Evolutionary conservation across 306 rosid genomes (phyloP).

Genomic region (Carpinus fangiana): DNA sequence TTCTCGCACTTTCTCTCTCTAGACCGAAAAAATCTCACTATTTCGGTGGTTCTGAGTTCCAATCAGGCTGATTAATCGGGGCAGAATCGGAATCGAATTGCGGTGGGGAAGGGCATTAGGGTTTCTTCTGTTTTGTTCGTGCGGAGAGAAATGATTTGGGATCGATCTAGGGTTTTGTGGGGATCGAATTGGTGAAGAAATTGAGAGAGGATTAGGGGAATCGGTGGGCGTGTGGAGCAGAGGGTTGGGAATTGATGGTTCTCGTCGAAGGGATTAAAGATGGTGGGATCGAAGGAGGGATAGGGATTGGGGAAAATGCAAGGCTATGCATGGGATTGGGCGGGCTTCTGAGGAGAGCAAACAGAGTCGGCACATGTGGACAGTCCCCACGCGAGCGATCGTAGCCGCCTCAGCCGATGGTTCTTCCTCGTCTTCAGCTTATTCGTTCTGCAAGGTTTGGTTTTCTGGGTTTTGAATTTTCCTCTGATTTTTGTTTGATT

Average conservation of each 20-base stretch:
- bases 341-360: slow-evolving; percentile 67
- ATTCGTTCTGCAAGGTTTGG: slow-evolving; percentile 65
- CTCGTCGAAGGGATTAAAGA: slow-evolving; percentile 51
- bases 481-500: neutral
- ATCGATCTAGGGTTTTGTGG: slow-evolving; percentile 7
- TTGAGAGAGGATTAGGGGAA: neutral
- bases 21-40: neutral
- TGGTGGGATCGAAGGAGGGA: slow-evolving; percentile 55
- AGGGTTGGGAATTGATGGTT: slow-evolving; percentile 76
- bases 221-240: neutral
- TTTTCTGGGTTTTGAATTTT: neutral
- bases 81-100: neutral
- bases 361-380: slow-evolving; percentile 99
- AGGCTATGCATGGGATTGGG: slow-evolving; percentile 90
- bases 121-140: neutral
- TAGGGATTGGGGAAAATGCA: slow-evolving; percentile 65
- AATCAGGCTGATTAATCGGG: slow-evolving; percentile 5
- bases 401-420: slow-evolving; percentile 62
- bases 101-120: neutral
- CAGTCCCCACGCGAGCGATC: slow-evolving; percentile 82
- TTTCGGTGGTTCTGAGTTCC: slow-evolving; percentile 3
- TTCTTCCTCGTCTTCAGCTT: slow-evolving; percentile 47
- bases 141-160: neutral
- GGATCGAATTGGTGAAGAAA: neutral
- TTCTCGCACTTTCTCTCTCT: slow-evolving; percentile 1